These are phyloP conservation scores for Clarireedia hainanense DNA, from an alignment of 2,329 filamentous ascomycete genomes.

Conservation along the genomic window DNA sequence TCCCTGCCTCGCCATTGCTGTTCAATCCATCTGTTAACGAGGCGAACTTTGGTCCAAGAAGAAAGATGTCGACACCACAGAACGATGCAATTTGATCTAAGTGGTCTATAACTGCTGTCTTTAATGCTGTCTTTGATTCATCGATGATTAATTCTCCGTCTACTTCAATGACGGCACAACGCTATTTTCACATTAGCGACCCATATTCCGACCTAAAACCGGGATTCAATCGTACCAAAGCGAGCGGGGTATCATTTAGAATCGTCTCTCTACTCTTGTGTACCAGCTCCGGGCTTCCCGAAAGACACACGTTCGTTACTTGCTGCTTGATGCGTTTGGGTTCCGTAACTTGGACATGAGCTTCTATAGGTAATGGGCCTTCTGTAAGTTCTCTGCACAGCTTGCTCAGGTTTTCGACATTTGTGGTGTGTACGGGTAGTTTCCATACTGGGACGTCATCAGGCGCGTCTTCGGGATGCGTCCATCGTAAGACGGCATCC, in stretches of 20 bases:
- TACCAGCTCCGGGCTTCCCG: slow-evolving; percentile 78
- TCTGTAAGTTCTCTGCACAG: slow-evolving; percentile 78
- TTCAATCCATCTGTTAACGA: slow-evolving; percentile 68
- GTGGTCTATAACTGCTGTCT: slow-evolving; percentile 70
- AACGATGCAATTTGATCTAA: slow-evolving; percentile 80
- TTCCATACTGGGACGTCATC: slow-evolving; percentile 81
- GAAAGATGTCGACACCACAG: slow-evolving; percentile 93
- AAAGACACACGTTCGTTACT: slow-evolving; percentile 85
- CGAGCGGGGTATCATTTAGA: slow-evolving; percentile 84
- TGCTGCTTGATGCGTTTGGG: slow-evolving; percentile 60
- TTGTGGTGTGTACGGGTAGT: slow-evolving; percentile 84
- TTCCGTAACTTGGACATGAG: slow-evolving; percentile 74
- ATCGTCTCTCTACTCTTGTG: slow-evolving; percentile 86
- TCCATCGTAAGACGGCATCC: slow-evolving; percentile 85
- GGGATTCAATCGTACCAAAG: slow-evolving; percentile 58
- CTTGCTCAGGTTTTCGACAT: slow-evolving; percentile 69
- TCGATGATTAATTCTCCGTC: slow-evolving; percentile 87
- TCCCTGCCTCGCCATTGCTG: slow-evolving; percentile 67
- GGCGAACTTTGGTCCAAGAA: slow-evolving; percentile 82
- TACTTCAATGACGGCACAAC: slow-evolving; percentile 87
- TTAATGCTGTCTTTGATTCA: slow-evolving; percentile 54
- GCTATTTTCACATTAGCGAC: slow-evolving; percentile 45
- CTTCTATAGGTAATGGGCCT: slow-evolving; percentile 64
- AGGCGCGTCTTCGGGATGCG: slow-evolving; percentile 78
- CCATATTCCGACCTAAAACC: neutral